A percentile compares a stretch with the other conserved stretches of the same genome.
phyloP scores from a whole-genome alignment of 306 rosid species.

The Albizia julibrissin region DNA sequence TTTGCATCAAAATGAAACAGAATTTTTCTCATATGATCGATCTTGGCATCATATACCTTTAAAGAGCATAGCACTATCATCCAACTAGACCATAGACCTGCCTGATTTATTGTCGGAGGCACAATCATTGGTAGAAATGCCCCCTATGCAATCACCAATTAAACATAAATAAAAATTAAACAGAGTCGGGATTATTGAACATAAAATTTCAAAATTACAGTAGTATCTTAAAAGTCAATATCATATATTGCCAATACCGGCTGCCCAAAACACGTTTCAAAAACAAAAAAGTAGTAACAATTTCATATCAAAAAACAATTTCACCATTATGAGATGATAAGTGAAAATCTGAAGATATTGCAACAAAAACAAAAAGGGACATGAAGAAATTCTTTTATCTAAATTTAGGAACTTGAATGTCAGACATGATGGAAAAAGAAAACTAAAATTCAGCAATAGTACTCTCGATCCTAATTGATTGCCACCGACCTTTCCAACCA shows the following conservation, averaged over 20 bases:
- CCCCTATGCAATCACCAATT: conserved; percentile 61
- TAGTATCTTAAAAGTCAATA: conserved; percentile 12
- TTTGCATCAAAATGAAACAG: conserved; percentile 17
- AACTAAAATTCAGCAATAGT: conserved; percentile 1
- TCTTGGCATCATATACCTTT: conserved; percentile 60
- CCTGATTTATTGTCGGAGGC: conserved; percentile 83
- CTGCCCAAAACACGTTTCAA: conserved; percentile 11
- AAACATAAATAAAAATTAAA: conserved; percentile 12
- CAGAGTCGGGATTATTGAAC: conserved; percentile 14
- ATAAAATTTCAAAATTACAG: conserved; percentile 16
- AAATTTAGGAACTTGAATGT: neutral
- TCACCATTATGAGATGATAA: conserved; percentile 17
- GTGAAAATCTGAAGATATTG: conserved; percentile 16
- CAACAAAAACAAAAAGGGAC: neutral
- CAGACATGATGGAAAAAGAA: conserved; percentile 21
- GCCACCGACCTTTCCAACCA: neutral
- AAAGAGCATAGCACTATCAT: conserved; percentile 82
- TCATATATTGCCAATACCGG: neutral
- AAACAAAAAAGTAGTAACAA: neutral
- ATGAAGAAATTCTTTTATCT: neutral
- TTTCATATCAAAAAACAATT: conserved; percentile 20
- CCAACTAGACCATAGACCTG: conserved; percentile 92
- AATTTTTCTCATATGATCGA: conserved; percentile 16
- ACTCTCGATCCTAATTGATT: neutral
- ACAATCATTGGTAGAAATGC: conserved; percentile 84